A percentile compares a stretch with the other conserved stretches of the same genome.
Conservation (phyloP, 768 basidiomycete genomes). For the Naganishia vaughanmartiniae region DNA sequence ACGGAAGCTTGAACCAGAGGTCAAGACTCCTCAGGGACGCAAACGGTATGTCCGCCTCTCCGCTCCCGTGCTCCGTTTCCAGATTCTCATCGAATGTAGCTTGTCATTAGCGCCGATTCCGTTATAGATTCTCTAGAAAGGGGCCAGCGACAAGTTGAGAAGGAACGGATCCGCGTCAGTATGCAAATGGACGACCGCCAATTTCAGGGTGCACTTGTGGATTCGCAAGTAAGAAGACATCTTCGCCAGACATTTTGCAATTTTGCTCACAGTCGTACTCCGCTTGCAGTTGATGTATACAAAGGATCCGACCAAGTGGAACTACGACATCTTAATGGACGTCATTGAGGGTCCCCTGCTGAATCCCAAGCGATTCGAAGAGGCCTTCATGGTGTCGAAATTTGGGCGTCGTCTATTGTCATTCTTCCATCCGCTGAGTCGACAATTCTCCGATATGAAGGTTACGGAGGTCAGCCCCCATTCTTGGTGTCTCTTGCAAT, state of each 20-base stretch:
- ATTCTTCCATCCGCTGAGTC: slow-evolving; percentile 87
- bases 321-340: slow-evolving; percentile 80
- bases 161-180: slow-evolving; percentile 79
- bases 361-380: slow-evolving; percentile 87
- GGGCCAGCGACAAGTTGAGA: slow-evolving; percentile 85
- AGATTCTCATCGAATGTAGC: not conserved
- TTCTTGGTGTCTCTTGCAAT: not conserved
- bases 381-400: slow-evolving; percentile 83
- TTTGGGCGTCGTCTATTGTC: slow-evolving; percentile 86
- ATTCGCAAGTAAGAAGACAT: slow-evolving; percentile 68
- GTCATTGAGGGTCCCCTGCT: slow-evolving; percentile 87
- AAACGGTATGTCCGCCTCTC: slow-evolving; percentile 2
- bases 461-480: slow-evolving; percentile 60
- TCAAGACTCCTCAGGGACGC: slow-evolving; percentile 1
- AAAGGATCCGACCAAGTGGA: slow-evolving; percentile 89
- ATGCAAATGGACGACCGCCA: slow-evolving; percentile 94
- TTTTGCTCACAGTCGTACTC: not conserved
- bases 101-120: slow-evolving; percentile 55
- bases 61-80: too few species aligned
- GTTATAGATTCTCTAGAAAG: slow-evolving; percentile 81
- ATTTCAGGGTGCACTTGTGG: slow-evolving; percentile 78
- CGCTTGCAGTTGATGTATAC: slow-evolving; percentile 69
- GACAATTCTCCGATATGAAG: slow-evolving; percentile 76
- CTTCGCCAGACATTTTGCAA: slow-evolving; percentile 16
- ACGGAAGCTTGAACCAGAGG: slow-evolving; percentile 12